Percentiles rank a stretch among this genome's conserved stretches.
phyloP scores from a whole-genome alignment of 164 flowering plant genomes.

The Nelumbo lutea region DNA sequence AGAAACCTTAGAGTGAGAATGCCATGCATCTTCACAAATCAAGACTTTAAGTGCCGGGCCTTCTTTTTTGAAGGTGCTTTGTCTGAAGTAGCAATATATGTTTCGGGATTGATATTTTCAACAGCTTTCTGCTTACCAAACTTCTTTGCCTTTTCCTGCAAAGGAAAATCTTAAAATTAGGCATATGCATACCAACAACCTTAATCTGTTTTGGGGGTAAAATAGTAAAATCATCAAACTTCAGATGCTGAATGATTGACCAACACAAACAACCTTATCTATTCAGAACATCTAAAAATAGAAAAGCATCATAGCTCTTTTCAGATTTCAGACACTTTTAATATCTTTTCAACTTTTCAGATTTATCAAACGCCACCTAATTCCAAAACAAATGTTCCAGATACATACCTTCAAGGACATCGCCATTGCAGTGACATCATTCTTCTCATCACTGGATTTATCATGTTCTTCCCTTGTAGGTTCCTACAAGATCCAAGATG shows the following conservation, averaged over 20 bases:
- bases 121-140: constrained; percentile 39
- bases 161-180: neutral
- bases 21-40: neutral
- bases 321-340: no score
- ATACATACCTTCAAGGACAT: constrained; percentile 64
- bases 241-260: neutral
- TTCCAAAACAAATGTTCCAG: neutral
- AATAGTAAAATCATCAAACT: neutral
- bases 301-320: neutral
- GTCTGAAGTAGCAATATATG: constrained; percentile 44
- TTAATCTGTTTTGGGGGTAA: neutral
- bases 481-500: constrained; percentile 40
- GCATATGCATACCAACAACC: neutral
- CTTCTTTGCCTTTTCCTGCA: constrained; percentile 69
- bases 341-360: no score
- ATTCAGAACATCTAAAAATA: neutral
- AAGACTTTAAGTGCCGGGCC: neutral
- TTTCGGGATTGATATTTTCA: constrained; percentile 46
- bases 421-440: constrained; percentile 52
- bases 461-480: constrained; percentile 21
- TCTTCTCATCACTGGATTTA: constrained; percentile 26
- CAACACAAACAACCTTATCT: neutral
- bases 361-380: neutral
- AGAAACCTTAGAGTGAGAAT: no score
- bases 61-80: constrained; percentile 35